Evolutionary conservation across 306 rosid species (phyloP).

Genomic region (Vicia villosa): DNA sequence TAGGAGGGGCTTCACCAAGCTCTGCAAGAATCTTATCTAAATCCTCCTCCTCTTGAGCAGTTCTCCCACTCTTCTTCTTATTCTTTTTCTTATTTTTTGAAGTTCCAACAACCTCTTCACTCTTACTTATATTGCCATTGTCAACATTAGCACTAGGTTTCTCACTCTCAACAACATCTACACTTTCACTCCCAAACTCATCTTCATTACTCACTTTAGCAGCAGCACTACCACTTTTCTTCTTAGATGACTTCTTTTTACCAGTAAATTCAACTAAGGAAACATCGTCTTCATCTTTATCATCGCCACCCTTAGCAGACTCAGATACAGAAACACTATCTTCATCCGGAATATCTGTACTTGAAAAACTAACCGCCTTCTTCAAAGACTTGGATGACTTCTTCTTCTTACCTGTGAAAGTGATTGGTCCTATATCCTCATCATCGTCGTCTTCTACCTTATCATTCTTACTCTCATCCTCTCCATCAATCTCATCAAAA

Average conservation of each 20-base stretch:
- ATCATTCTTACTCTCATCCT: conserved; percentile 42
- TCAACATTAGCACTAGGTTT: conserved; percentile 43
- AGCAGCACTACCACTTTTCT: conserved; percentile 53
- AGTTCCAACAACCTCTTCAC: conserved; percentile 59
- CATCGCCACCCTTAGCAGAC: conserved; percentile 44
- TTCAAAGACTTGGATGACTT: conserved; percentile 70
- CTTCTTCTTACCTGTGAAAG: conserved; percentile 86
- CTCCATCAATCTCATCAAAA: conserved; percentile 55
- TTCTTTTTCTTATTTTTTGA: conserved; percentile 90
- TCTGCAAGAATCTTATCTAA: conserved; percentile 91
- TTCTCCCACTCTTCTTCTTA: conserved; percentile 93
- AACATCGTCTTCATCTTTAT: conserved; percentile 52
- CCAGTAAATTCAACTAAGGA: conserved; percentile 67
- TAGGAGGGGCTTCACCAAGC: conserved; percentile 70
- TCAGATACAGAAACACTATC: conserved; percentile 52
- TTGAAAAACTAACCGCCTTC: conserved; percentile 40
- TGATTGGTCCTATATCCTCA: conserved; percentile 56
- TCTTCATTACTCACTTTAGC: conserved; percentile 49
- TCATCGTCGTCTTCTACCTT: conserved; percentile 57
- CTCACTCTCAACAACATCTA: conserved; percentile 49
- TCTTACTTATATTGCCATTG: conserved; percentile 46
- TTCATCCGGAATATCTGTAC: conserved; percentile 50
- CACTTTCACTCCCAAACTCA: conserved; percentile 44
- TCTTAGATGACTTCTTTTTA: conserved; percentile 86
- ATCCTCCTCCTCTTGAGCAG: conserved; percentile 98